Base-by-base conservation (phyloP, 192 early-diverging fungal species). In the Haplosporangium gracile region DNA sequence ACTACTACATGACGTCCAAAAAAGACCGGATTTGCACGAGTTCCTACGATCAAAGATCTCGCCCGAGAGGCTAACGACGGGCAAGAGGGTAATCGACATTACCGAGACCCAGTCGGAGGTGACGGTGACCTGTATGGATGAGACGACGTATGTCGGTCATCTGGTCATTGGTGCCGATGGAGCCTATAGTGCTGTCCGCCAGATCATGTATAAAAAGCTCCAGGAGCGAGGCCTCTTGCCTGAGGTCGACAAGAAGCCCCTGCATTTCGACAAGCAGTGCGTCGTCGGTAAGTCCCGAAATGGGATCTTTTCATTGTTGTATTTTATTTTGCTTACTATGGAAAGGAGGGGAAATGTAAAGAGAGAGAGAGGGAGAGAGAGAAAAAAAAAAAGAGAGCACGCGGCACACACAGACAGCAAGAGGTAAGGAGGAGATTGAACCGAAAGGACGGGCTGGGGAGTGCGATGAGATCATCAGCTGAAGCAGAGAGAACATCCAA, bases 41-140 rank as follows among this genome's bases (percentile, higher is more conserved):
- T 81, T 78, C 38, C 76, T 86, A 0, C 65, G 80, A 6, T 20
- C 69, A 6, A 86, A 81, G 68, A 86, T 86, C 75, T 79, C 84
- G 16, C 36, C 79, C 10, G 70, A 76, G 10, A 77, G 77, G 40
- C 42, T 86, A 29, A 86, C 84, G 22, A 86, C 79, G 2, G 84
- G 84, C 45, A 86, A 80, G 72, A 69, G 84, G 40, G 84, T 86
- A 47, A 80, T 86, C 71, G 84, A 80, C 32, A 77, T 86, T 11
- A 68, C 36, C 7, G 84, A 86, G 42, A 81, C 79, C 26, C 40
- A 49, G 22, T 60, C 74, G n/a, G 79, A 80, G 2, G 84, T 86
- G 16, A 74, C 69, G 24, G 84, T 86, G 60, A 81, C 84, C 29
- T 81, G 79, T 69, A 74, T 81, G 79, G 79, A 86, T 68, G 84